Evolutionary conservation across 2,329 filamentous ascomycete species (phyloP), one percentile per base, ranked within the genome.

Genomic region (Epichloe typhina): DNA sequence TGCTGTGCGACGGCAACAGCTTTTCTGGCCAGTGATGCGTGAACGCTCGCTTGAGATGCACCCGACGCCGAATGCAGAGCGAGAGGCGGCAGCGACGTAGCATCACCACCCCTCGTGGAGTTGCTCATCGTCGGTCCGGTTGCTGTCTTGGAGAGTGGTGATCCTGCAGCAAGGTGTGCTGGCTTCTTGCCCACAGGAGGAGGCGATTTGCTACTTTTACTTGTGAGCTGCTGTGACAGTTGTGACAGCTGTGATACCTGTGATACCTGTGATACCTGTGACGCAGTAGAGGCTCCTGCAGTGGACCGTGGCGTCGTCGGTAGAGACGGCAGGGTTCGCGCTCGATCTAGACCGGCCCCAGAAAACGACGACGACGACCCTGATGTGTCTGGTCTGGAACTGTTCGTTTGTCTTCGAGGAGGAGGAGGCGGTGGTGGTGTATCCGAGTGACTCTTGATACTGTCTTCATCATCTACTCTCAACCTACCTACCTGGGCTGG

Each of bases 181-280:
- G 82, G 82, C 58, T 86, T 86, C 62, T 72, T 77, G 21, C 81
- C 82, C 47, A 85, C 70, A 1, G 75, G 76, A 5, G 77, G 79
- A n/a, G 75, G 66, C 9, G 66, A 60, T 54, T 74, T 75, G 13
- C 62, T 57, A 26, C 62, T 57, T 33, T 65, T 64, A 41, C 61
- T 57, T 35, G 65, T 64, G 41, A 59, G 54, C 41, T 61, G 58
- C 48, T 63, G 56, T 8, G 66, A 65, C 6, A 57, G 49, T 39
- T 64, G 64, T 1, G 71, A 23, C 6, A 6, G 57, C 48, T 63
- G 56, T 9, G 66, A 65, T 6, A 57, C 48, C 41, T 64, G 64
- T 1, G 71, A 65, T 6, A 57, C 48, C 41, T 64, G 64, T 1
- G 71, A 65, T 38, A 57, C 51, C 40, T 63, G 63, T 1, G 71